Conservation (phyloP, 805 yeast species). For the Barnettozyma salicaria region DNA sequence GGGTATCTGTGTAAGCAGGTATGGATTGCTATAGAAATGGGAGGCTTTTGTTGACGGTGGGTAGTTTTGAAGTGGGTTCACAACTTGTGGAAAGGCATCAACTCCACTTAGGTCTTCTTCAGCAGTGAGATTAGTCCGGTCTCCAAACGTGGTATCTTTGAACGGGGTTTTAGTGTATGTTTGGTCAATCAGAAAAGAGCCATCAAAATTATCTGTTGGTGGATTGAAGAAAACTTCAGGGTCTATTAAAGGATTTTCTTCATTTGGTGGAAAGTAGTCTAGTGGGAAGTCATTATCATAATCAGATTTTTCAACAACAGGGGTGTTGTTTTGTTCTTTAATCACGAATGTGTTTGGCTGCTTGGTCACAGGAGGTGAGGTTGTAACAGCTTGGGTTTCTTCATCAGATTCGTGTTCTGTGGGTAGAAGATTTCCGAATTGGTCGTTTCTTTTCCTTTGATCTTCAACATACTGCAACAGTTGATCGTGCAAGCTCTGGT, state of each 20-base stretch:
- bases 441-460: constrained; percentile 20
- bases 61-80: constrained; percentile 1
- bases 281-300: constrained; percentile 59
- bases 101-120: constrained; percentile 2
- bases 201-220: constrained; percentile 29
- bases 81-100: constrained; percentile 1
- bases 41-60: constrained; percentile 4
- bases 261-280: constrained; percentile 51
- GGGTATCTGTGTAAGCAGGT: constrained; percentile 3
- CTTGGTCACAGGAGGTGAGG: neutral
- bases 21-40: neutral
- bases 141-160: constrained; percentile 16
- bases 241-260: constrained; percentile 19
- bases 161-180: constrained; percentile 39
- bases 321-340: constrained; percentile 20
- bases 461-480: constrained; percentile 35
- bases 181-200: constrained; percentile 46
- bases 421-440: neutral
- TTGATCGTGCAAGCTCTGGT: constrained; percentile 48
- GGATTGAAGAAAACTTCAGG: constrained; percentile 32
- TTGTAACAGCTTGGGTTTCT: neutral
- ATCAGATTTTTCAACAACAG: constrained; percentile 19
- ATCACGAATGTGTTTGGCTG: constrained; percentile 17
- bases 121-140: neutral
- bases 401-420: constrained; percentile 5